Conservation (phyloP, 345 rosid genomes). For the Populus pruinosa region DNA sequence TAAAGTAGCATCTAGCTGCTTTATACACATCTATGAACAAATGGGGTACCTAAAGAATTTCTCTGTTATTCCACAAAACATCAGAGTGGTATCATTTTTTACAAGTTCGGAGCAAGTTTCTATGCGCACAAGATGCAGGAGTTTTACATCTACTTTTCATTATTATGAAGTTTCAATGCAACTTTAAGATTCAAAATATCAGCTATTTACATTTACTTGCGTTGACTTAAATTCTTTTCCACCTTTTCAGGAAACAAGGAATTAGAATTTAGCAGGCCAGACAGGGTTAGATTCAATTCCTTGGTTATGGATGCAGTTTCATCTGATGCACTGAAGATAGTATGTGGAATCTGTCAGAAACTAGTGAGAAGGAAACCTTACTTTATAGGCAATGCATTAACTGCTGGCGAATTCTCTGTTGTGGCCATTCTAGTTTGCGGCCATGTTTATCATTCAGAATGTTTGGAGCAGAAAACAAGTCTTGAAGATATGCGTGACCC, state of each 20-base stretch:
- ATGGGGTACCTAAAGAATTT: neutral
- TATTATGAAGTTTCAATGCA: neutral
- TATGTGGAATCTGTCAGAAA: constrained; percentile 57
- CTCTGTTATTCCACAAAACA: neutral
- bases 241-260: constrained; percentile 40
- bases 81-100: neutral
- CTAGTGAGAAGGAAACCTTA: constrained; percentile 44
- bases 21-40: neutral
- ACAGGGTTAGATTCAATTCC: constrained; percentile 44
- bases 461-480: constrained; percentile 51
- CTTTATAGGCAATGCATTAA: constrained; percentile 33
- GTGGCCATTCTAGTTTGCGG: constrained; percentile 66
- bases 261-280: constrained; percentile 35
- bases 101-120: no score
- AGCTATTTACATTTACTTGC: neutral
- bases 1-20: neutral
- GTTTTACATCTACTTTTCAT: neutral
- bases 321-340: constrained; percentile 33
- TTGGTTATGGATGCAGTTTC: constrained; percentile 28
- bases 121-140: neutral
- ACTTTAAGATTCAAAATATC: neutral
- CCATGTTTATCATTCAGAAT: constrained; percentile 61
- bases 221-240: neutral
- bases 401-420: constrained; percentile 39
- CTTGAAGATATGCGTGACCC: constrained; percentile 46